Conservation (phyloP, 2,329 filamentous ascomycete genomes). For the Calonectria hongkongensis region DNA sequence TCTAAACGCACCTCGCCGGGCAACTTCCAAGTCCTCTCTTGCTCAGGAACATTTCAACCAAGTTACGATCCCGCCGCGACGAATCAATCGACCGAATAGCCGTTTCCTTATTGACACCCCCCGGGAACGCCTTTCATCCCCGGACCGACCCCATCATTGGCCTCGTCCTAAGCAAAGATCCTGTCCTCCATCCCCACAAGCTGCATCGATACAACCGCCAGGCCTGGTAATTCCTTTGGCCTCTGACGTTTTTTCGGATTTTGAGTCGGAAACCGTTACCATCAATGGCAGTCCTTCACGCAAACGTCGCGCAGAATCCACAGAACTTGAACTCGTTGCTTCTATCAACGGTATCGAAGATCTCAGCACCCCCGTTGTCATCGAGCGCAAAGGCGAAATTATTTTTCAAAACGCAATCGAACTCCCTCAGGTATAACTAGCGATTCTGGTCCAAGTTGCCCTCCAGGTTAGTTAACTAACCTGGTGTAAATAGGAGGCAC, state of each 20-base stretch:
- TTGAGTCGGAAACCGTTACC: conserved; percentile 37
- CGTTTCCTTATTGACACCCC: conserved; percentile 45
- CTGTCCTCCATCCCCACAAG: not conserved
- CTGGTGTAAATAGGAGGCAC: conserved; percentile 31
- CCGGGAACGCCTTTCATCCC: conserved; percentile 35
- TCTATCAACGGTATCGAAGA: conserved; percentile 46
- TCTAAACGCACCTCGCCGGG: not conserved
- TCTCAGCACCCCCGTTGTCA: conserved; percentile 40
- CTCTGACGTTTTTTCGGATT: conserved; percentile 3
- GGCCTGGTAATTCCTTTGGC: not conserved
- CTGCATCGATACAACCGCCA: not conserved
- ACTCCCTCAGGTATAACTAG: conserved; percentile 42
- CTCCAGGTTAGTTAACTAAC: conserved; percentile 16
- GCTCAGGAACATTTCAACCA: conserved; percentile 28
- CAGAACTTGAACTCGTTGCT: conserved; percentile 58
- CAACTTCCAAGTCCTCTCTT: not conserved
- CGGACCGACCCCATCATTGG: conserved; percentile 11
- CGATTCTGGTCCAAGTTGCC: not conserved
- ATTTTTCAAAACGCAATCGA: conserved; percentile 38
- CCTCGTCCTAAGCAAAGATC: not conserved
- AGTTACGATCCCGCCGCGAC: conserved; percentile 42
- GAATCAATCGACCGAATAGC: conserved; percentile 37
- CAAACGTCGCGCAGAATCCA: conserved; percentile 56
- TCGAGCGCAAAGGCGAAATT: conserved; percentile 45
- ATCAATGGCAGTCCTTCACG: conserved; percentile 56